These are phyloP conservation scores for Alternaria triticina DNA, from an alignment of 2,329 filamentous ascomycete genomes.

Conservation along the genomic window DNA sequence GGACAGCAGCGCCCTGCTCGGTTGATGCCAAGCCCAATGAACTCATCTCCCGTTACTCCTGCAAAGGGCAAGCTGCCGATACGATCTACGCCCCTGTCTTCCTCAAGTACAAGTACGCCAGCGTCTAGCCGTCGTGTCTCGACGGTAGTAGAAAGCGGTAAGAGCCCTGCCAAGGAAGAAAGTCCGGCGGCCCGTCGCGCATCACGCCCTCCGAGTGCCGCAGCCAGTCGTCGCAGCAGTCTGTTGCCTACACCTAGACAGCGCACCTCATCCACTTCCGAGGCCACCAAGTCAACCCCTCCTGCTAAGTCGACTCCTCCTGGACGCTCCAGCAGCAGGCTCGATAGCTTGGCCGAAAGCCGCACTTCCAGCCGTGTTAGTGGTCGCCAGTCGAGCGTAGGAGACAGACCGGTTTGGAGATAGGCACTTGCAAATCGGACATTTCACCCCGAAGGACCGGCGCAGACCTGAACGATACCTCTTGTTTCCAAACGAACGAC, in stretches of 20 bases:
- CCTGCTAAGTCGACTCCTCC: conserved; percentile 15
- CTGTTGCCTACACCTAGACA: conserved; percentile 38
- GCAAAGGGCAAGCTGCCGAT: conserved; percentile 28
- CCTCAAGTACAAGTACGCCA: conserved; percentile 29
- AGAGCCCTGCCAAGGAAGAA: conserved; percentile 30
- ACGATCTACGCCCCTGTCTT: conserved; percentile 29
- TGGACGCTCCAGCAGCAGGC: conserved; percentile 29
- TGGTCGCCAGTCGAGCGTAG: conserved; percentile 32
- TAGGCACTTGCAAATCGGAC: conserved; percentile 24
- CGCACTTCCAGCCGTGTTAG: conserved; percentile 31
- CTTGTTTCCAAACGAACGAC: neutral
- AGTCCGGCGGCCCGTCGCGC: conserved; percentile 38
- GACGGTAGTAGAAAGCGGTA: conserved; percentile 28
- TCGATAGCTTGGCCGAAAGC: conserved; percentile 31
- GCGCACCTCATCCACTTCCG: conserved; percentile 31
- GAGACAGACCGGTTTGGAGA: conserved; percentile 33
- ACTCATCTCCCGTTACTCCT: conserved; percentile 40
- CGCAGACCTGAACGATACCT: neutral
- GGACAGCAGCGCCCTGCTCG: conserved; percentile 33
- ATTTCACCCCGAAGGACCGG: conserved; percentile 4
- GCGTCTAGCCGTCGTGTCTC: conserved; percentile 32
- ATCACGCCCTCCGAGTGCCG: conserved; percentile 36
- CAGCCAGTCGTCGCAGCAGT: conserved; percentile 39
- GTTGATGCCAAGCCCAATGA: conserved; percentile 38
- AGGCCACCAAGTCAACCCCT: conserved; percentile 13